Evolutionary conservation across 2,329 filamentous ascomycete genomes (phyloP), one percentile per base, ranked within the genome.

Genomic region (Aschersonia sp.): DNA sequence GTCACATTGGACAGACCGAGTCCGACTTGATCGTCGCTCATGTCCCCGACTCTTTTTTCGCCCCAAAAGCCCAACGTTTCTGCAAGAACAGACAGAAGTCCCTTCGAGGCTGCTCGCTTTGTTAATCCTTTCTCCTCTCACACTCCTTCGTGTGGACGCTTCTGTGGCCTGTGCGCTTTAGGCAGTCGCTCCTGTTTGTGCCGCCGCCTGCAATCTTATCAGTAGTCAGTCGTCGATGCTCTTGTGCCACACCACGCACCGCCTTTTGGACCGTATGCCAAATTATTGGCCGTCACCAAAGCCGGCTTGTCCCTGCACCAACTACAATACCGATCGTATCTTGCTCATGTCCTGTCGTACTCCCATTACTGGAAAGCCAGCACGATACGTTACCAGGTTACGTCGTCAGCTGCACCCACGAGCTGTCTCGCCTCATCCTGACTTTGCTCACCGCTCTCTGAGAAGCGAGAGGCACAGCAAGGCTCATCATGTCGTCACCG

Each of bases 401-500:
- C 6, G 10, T n/a, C 10, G 6, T 42, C 40, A 20, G 20, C 40
- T 3, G 10, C 40, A 12, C n/a, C 29, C 9, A 43, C 10, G 31
- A 40, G 31, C 31, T 38, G 12, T n/a, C 29, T n/a, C 30, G 28
- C 35, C 41, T 30, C 32, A 20, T 32, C 10, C 28, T 45, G 35
- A 29, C 31, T 38, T 40, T 40, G 12, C 41, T 47, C 30, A 45
- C 38, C 43, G 43, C 46, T 45, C 44, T 49, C 49, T 9, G 20
- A 53, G 46, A 50, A 45, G 45, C 48, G 35, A 45, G 43, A 50
- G 38, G 43, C 32, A 40, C 30, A 31, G 29, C 43, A 44, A 43
- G 28, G 40, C 43, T 45, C 35, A 43, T 40, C 51, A 58, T 58
- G 56, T 49, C 56, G 48, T 48, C 56, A 35, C 50, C 54, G 41